phyloP scores from a whole-genome alignment of 257 asterid species.

The Voacanga thouarsii region DNA sequence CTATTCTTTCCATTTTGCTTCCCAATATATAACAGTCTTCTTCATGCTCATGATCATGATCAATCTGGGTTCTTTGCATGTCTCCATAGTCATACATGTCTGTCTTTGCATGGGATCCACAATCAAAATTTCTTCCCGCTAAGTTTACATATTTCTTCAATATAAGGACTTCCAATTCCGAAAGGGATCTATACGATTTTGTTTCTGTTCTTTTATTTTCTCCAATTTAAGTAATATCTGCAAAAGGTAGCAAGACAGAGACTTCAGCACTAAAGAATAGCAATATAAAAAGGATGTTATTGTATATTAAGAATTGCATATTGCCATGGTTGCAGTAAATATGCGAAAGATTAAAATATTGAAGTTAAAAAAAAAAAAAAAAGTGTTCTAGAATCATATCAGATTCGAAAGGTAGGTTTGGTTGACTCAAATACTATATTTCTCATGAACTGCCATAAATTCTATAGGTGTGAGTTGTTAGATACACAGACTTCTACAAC shows the following conservation, averaged over 20 bases:
- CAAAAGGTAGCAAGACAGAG: conserved; percentile 10
- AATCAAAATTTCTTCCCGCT: too few relatives aligned
- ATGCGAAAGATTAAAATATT: background rate
- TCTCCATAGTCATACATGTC: conserved; percentile 17
- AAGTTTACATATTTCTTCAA: conserved; percentile 1
- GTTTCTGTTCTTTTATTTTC: background rate
- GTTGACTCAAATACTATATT: conserved; percentile 8
- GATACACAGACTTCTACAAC: background rate
- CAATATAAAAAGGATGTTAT: conserved; percentile 3
- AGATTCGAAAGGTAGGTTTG: background rate
- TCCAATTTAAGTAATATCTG: background rate
- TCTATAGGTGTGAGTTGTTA: background rate
- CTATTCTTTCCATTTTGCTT: background rate
- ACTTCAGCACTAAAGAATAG: background rate
- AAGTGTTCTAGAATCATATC: background rate
- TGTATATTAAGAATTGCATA: background rate
- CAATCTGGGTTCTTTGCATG: conserved; percentile 8
- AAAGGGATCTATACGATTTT: background rate
- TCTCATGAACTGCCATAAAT: background rate
- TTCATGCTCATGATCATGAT: background rate
- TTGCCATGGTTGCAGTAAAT: background rate
- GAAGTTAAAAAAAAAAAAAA: background rate
- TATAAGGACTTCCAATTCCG: background rate
- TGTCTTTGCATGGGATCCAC: conserved; percentile 18
- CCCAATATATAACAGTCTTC: background rate